Conservation (phyloP, 2,329 filamentous ascomycete species). For the Ophiosphaerella narmari region DNA sequence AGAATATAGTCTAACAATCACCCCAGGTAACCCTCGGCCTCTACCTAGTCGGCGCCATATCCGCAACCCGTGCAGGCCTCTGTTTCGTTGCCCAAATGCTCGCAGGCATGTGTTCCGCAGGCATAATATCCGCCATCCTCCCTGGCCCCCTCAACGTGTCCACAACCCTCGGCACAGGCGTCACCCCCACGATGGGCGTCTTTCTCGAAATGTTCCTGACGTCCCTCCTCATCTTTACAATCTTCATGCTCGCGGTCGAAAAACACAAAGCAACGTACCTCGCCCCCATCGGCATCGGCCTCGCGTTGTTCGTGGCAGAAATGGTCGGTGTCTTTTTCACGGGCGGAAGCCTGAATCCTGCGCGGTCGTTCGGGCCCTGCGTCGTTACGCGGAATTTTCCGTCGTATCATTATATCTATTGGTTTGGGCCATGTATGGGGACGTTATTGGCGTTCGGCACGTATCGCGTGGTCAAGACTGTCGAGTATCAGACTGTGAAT, state of each 20-base stretch:
- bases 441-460: constrained; percentile 44
- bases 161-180: constrained; percentile 40
- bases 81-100: constrained; percentile 45
- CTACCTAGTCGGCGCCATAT: constrained; percentile 39
- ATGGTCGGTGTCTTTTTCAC: constrained; percentile 54
- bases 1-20: too few relatives aligned
- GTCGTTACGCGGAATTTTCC: constrained; percentile 46
- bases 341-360: constrained; percentile 50
- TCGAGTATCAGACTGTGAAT: constrained; percentile 51
- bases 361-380: constrained; percentile 48
- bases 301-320: constrained; percentile 69
- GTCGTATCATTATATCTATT: constrained; percentile 51
- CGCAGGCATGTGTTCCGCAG: constrained; percentile 44
- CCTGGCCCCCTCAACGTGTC: constrained; percentile 41
- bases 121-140: constrained; percentile 41
- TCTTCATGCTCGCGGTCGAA: constrained; percentile 69
- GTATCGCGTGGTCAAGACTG: constrained; percentile 47
- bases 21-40: constrained; percentile 44
- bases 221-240: constrained; percentile 47
- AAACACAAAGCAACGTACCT: constrained; percentile 75
- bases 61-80: constrained; percentile 28
- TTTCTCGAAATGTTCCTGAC: constrained; percentile 50
- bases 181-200: constrained; percentile 39
- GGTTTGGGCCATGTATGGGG: constrained; percentile 45
- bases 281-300: constrained; percentile 72